Conservation (phyloP, 768 basidiomycete genomes). For the Leccinum boreale region DNA sequence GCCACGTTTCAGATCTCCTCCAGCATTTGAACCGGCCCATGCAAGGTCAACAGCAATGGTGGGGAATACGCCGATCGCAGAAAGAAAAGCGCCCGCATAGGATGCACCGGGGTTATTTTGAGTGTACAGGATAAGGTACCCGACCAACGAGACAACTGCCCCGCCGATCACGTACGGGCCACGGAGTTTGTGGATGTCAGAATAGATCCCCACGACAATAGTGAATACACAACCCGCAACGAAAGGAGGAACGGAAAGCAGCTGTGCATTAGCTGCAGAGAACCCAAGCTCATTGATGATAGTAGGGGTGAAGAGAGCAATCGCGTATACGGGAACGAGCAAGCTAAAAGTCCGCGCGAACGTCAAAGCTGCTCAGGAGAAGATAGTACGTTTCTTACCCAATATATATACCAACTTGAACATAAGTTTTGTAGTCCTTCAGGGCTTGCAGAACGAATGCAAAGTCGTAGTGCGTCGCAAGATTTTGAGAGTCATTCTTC, state of each 20-base stretch:
- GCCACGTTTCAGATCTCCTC: conserved; percentile 52
- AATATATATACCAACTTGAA: conserved; percentile 36
- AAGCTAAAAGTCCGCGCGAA: conserved; percentile 26
- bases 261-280: conserved; percentile 47
- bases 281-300: conserved; percentile 50
- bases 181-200: conserved; percentile 40
- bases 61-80: conserved; percentile 52
- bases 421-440: conserved; percentile 40
- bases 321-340: conserved; percentile 44
- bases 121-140: conserved; percentile 48
- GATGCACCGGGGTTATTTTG: conserved; percentile 20
- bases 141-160: conserved; percentile 43
- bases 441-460: conserved; percentile 48
- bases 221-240: conserved; percentile 44
- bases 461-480: conserved; percentile 40
- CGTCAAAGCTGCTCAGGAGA: neutral
- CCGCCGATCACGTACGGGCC: conserved; percentile 49
- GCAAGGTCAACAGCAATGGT: conserved; percentile 46
- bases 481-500: conserved; percentile 41
- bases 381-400: conserved; percentile 29
- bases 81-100: conserved; percentile 48
- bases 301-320: conserved; percentile 51
- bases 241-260: conserved; percentile 50
- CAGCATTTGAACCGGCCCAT: conserved; percentile 55
- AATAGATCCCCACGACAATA: conserved; percentile 38